Evolutionary conservation across 352 stramenopile species (phyloP), one percentile per base, ranked within the genome.

Genomic region (Globisporangium iwayamae): DNA sequence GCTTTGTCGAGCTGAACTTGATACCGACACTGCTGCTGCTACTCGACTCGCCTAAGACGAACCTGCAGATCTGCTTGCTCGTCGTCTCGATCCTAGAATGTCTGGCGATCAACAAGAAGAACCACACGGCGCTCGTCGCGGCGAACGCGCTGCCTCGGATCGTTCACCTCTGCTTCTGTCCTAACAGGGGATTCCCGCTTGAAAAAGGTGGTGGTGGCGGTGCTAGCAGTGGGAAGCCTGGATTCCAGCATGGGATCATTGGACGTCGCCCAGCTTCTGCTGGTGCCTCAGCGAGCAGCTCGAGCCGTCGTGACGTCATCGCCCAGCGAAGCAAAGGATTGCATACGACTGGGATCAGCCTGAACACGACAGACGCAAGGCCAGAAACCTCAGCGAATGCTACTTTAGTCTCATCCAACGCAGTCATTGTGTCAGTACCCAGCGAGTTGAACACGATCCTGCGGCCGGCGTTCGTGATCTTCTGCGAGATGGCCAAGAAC

Each of bases 401-500:
- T 10, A 8, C 30, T 38, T 41, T 25, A 20, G 16, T 8, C 2
- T 11, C 25, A 11, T n/a, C 30, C 1, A 38, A 47, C n/a, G n/a
- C 22, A 55, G 48, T 13, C 9, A 16, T n/a, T 20, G 9, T 47
- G 8, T n/a, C 34, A 16, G 32, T 74, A 25, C 67, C 63, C 3
- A 59, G 63, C 9, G 70, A 80, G 28, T 34, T 68, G 1, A 75
- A 71, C 41, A 53, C 67, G 20, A 41, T 77, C 5, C 55, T 82
- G 61, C 76, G 80, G 5, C 74, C 76, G 32, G 69, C 71, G 52
- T 82, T 90, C 38, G 68, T 67, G 0, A 70, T 90, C 22, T 86
- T 90, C 47, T 90, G 80, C 48, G 70, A 83, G 22, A 81, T 90
- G 68, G 78, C 80, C 4, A 78, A 76, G 56, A 90, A 87, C 48